Evolutionary conservation across 768 basidiomycete species (phyloP).

Genomic region (Lanmaoa pseudosensibilis): DNA sequence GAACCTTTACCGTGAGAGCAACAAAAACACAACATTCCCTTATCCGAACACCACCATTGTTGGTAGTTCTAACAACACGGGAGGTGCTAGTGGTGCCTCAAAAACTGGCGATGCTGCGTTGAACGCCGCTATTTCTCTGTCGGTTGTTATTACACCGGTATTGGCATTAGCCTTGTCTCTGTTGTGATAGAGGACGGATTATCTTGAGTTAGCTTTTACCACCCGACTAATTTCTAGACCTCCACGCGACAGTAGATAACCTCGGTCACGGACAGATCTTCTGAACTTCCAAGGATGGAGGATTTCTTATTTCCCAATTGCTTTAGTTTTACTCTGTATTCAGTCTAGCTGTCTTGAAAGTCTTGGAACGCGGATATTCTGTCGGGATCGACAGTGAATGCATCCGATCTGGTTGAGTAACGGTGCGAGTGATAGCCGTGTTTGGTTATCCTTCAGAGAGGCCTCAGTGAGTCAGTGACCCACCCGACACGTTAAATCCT

Average conservation of each 20-base stretch:
- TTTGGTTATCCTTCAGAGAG: background rate
- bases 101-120: constrained; percentile 5
- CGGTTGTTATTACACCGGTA: constrained; percentile 9
- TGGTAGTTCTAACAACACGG: constrained; percentile 7
- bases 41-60: constrained; percentile 38
- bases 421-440: constrained; percentile 15
- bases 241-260: constrained; percentile 22
- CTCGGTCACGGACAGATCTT: constrained; percentile 14
- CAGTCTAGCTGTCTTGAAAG: background rate
- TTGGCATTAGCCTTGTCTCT: constrained; percentile 13
- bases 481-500: background rate
- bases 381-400: background rate
- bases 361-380: background rate
- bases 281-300: constrained; percentile 10
- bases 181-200: constrained; percentile 15
- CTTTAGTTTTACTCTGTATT: constrained; percentile 14
- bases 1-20: constrained; percentile 85
- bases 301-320: background rate
- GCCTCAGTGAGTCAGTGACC: background rate
- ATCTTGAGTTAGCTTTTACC: constrained; percentile 11
- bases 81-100: constrained; percentile 1
- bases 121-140: constrained; percentile 18
- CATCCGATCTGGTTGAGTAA: too few relatives aligned
- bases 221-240: constrained; percentile 24
- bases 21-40: constrained; percentile 67